Evolutionary conservation across 495 filamentous ascomycete species (phyloP), one percentile per base, ranked within the genome.

Genomic region (Aspergillus nidulans): DNA sequence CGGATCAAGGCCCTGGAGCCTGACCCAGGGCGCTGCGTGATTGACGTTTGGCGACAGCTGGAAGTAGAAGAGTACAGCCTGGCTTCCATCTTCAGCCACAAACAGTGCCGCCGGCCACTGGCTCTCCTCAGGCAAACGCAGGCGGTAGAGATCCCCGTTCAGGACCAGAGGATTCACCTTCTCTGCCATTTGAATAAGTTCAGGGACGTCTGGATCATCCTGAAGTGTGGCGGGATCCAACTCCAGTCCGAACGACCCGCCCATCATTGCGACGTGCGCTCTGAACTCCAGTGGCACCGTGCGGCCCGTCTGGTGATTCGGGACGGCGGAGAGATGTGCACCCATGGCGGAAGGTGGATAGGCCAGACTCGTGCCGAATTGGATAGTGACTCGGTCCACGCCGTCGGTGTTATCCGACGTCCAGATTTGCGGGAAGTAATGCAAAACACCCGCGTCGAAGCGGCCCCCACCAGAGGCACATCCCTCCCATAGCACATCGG

Each of bases 391-490:
- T 13, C 79, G 74, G 40, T 78, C 71, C 1, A 79, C 59, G 3
- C 71, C 79, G 51, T 83, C 80, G 16, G 78, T 83, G 57, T 83
- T 68, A 36, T 83, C 80, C 0, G 76, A 79, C 0, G 80, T 79
- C 80, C 80, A 83, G 59, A 75, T 73, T 59, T 83, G 80, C 0
- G 80, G 77, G 72, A 77, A 81, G 59, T 76, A 83, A 43, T 81
- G 77, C 23, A 83, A 65, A 2, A 82, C 52, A 0, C 79, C 80
- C 0, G 80, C 64, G 51, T 83, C 79, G 53, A 81, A 82, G 20
- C 79, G 73, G 4, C 74, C 80, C 19, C 79, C 80, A 21, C 80
- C 80, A 1, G 76, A 80, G 16, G 76, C 80, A 52, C 78, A 82
- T 10, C 80, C 80, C 61, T 83, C 78, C 77, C 77, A 83, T 0